These are phyloP conservation scores for Bretziella fagacearum DNA, from an alignment of 2,329 filamentous ascomycete genomes.

Conservation along the genomic window DNA sequence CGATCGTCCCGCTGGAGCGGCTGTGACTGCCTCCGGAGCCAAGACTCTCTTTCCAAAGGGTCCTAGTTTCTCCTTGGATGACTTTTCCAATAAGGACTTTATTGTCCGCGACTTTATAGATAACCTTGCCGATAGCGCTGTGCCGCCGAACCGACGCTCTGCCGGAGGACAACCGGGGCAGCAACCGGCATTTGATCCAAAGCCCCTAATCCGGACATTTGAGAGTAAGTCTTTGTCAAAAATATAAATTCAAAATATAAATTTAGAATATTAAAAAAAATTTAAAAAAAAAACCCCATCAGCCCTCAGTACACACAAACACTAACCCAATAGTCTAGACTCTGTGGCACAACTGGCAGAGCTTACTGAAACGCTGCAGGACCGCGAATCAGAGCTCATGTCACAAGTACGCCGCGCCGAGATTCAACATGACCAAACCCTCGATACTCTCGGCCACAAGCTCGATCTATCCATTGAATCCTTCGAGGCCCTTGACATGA, in stretches of 20 bases:
- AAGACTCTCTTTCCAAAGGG: conserved; percentile 60
- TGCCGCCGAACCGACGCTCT: conserved; percentile 66
- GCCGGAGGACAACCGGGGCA: conserved; percentile 28
- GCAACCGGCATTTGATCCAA: conserved; percentile 69
- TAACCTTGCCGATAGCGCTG: conserved; percentile 67
- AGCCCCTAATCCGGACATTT: conserved; percentile 89
- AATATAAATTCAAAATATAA: too few relatives aligned
- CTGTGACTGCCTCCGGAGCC: conserved; percentile 32
- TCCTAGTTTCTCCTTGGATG: conserved; percentile 72
- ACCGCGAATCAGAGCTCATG: conserved; percentile 76
- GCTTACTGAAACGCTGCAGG: conserved; percentile 69
- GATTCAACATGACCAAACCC: conserved; percentile 76
- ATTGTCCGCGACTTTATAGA: conserved; percentile 98
- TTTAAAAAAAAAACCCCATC: not conserved
- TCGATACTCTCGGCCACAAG: conserved; percentile 73
- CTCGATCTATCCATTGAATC: conserved; percentile 82
- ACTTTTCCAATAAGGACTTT: conserved; percentile 80
- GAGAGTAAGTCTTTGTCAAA: conserved; percentile 39
- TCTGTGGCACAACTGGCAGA: conserved; percentile 50
- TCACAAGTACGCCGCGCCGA: conserved; percentile 84
- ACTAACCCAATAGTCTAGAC: conserved; percentile 29
- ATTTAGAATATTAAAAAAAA: too few relatives aligned
- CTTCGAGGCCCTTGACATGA: conserved; percentile 78
- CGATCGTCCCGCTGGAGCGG: conserved; percentile 18
- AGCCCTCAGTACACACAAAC: not conserved